Evolutionary conservation across 2,329 filamentous ascomycete genomes (phyloP), one percentile per base, ranked within the genome.

Genomic region (Clonostachys chloroleuca): DNA sequence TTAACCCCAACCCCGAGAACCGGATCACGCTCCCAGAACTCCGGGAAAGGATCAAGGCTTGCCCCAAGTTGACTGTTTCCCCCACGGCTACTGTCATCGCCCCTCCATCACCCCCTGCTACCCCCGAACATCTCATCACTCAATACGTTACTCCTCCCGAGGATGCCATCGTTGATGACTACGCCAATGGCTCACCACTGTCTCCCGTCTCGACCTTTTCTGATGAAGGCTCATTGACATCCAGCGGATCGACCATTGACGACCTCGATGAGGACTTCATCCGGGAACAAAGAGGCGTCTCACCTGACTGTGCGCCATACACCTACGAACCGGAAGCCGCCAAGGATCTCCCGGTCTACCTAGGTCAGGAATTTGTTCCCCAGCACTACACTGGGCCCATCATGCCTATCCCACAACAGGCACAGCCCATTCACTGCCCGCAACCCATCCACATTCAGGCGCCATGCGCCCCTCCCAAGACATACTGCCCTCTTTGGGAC

Each of bases 11-110:
- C 68, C 92, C 94, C 48, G 78, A 84, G 59, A 83, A 89, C 64
- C 80, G 94, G 65, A 92, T 95, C 61, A 86, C 84, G 48, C 79
- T 99, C 53, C 70, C 82, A 47, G 88, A 96, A 68, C 79, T 99
- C 47, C 84, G 87, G 60, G 76, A 81, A 55, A 75, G 86, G 62
- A 94, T 97, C 63, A 65, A 86, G 58, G 77, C 82, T 52, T 96
- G 92, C 73, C 75, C 84, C 34, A 74, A 76, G 54, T 90, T 96
- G 65, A 95, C 86, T 49, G 72, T 66, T 43, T 74, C 63, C 53
- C 48, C 59, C 47, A 54, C 63, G 60, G 49, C 61, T 54, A 40
- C 54, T 50, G 24, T 30, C 24, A 52, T 64, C 58, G 54, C 59
- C n/a, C 56, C 70, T 49, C 60, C 66, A 17, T 65, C 68, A 16